Conservation (phyloP, 148 eudicot species). For the Euryodendron excelsum region DNA sequence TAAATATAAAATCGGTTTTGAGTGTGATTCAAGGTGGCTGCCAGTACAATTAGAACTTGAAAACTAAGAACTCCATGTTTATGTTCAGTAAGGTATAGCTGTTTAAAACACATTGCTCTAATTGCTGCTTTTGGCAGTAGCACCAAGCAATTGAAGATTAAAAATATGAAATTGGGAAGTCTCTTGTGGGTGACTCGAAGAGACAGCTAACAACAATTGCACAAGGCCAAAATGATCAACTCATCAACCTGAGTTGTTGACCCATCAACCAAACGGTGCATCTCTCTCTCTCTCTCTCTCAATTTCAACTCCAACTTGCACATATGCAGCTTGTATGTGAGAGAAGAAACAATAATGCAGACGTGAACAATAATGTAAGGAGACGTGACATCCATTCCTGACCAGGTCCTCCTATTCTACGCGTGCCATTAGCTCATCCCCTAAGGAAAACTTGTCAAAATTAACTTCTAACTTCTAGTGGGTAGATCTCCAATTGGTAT, state of each 20-base stretch:
- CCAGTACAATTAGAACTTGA: not conserved
- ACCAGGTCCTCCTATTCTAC: not conserved
- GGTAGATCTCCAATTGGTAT: not conserved
- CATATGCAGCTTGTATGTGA: not conserved
- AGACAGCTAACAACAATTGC: not conserved
- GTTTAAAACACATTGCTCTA: too few relatives aligned
- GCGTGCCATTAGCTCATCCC: not conserved
- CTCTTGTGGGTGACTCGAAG: too few relatives aligned
- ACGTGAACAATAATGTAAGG: not conserved
- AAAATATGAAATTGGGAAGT: not conserved
- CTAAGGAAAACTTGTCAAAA: not conserved
- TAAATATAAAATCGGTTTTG: not conserved
- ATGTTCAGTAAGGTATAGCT: not conserved
- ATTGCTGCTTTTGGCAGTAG: too few relatives aligned
- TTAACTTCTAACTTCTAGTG: not conserved
- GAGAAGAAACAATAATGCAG: not conserved
- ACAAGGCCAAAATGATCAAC: not conserved
- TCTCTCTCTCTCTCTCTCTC: not conserved
- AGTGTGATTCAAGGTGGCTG: not conserved
- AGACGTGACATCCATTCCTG: not conserved
- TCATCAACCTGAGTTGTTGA: conserved; percentile 2
- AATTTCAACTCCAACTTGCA: not conserved
- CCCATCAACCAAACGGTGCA: not conserved
- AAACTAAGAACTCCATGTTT: not conserved
- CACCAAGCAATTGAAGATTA: not conserved